Base-by-base conservation (phyloP, 345 rosid genomes). In the Moricandia moricandioides region DNA sequence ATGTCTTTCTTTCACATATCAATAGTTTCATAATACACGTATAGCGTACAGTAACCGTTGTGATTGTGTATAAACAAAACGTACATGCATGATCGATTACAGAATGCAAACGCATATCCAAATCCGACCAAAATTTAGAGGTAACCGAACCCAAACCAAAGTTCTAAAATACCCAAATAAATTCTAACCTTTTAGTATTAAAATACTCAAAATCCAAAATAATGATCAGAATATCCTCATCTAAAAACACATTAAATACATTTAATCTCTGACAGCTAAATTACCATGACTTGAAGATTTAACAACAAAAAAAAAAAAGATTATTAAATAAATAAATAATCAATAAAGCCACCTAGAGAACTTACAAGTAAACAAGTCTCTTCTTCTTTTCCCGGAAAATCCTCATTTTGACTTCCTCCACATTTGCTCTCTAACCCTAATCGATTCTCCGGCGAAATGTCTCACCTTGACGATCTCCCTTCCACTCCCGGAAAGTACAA, bases 401-500 rank as follows among this genome's bases (percentile, higher is more conserved):
- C 43, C 70, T 74, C 82, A 30, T 68, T 69, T 72, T 73, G 70
- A 79, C 74, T 74, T 69, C 3, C 74, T 62, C 69, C 62, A 47
- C 12, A 30, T 26, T 59, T 9, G 13, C 31, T 5, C 66, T 58
- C 69, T 56, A 52, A 67, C 31, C 79, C 77, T 69, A 59, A 58
- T 73, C 81, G 14, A 51, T 33, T 16, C 56, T 30, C 80, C 67
- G 76, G 13, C 26, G 34, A 80, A 80, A 86, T 89, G 96, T 87
- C 91, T 33, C 91, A 82, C 65, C 85, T 82, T 21, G 88, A 83
- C 9, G 61, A 77, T 74, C 62, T 74, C 16, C 87, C 93, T n/a
- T 79, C 91, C 11, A 86, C 96, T 6, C 88, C 93, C 0, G 89
- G 89, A 33, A 90, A 90, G 37, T 73, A 83, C 63, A 90, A 90